These are phyloP conservation scores for Coniochaeta sp. DNA, from an alignment of 2,329 filamentous ascomycete species.

Conservation along the genomic window DNA sequence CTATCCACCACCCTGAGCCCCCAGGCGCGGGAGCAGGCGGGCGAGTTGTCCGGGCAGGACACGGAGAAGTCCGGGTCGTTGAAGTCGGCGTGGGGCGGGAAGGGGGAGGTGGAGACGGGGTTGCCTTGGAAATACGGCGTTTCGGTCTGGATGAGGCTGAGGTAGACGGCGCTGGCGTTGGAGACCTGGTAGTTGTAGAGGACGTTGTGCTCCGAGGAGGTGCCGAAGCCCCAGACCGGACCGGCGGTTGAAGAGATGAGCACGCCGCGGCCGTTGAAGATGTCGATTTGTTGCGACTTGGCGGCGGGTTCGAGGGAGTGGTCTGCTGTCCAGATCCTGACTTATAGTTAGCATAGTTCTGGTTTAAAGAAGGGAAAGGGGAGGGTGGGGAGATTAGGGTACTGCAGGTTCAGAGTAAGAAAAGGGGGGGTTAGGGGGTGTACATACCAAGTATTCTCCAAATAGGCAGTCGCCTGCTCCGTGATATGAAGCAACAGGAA, in stretches of 20 bases:
- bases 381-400: no score
- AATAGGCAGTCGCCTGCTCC: conserved; percentile 58
- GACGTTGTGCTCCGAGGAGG: conserved; percentile 58
- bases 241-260: conserved; percentile 67
- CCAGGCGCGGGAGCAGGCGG: conserved; percentile 68
- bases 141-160: conserved; percentile 81
- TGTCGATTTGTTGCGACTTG: conserved; percentile 61
- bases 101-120: conserved; percentile 63
- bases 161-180: conserved; percentile 71
- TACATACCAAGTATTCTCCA: conserved; percentile 90
- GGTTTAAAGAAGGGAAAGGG: no score
- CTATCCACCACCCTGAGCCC: conserved; percentile 66
- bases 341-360: no score
- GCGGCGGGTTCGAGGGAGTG: conserved; percentile 75
- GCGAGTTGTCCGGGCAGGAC: conserved; percentile 35
- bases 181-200: conserved; percentile 81
- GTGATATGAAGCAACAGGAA: conserved; percentile 66
- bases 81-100: conserved; percentile 57
- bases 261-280: conserved; percentile 84
- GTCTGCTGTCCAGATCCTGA: conserved; percentile 65
- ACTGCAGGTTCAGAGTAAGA: no score
- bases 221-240: conserved; percentile 76
- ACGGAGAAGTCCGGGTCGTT: conserved; percentile 42
- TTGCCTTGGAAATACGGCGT: conserved; percentile 85
- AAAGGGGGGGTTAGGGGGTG: no score